A percentile compares a stretch with the other conserved stretches of the same genome.
These are phyloP conservation scores for Ophiocordyceps robertsii DNA, from an alignment of 2,329 filamentous ascomycete species.

Conservation along the genomic window DNA sequence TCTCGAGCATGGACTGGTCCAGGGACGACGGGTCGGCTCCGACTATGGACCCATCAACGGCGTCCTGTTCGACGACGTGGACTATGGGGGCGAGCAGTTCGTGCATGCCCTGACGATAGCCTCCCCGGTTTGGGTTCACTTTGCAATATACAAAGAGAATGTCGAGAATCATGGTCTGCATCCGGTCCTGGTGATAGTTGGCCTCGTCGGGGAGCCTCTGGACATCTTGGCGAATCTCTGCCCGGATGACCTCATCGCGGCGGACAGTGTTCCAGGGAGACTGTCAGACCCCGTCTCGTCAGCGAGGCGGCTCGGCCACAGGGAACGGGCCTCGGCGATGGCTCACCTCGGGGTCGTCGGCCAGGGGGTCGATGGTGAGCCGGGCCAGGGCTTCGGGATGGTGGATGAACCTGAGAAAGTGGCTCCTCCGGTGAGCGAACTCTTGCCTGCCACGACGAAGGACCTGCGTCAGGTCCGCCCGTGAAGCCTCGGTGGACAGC, in stretches of 20 bases:
- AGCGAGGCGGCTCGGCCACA: slow-evolving; percentile 21
- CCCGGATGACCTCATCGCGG: slow-evolving; percentile 68
- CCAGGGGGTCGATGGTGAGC: slow-evolving; percentile 66
- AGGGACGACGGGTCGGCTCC: slow-evolving; percentile 15
- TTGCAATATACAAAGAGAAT: slow-evolving; percentile 93
- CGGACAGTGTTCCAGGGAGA: slow-evolving; percentile 85
- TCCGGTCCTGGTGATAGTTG: slow-evolving; percentile 70
- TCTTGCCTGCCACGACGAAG: slow-evolving; percentile 56
- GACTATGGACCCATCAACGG: slow-evolving; percentile 40
- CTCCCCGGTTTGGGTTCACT: slow-evolving; percentile 70
- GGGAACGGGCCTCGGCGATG: slow-evolving; percentile 3
- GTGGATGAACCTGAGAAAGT: slow-evolving; percentile 70
- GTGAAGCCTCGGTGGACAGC: slow-evolving; percentile 55
- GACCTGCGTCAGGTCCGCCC: slow-evolving; percentile 53
- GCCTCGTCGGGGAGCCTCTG: slow-evolving; percentile 83
- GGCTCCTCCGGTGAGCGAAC: slow-evolving; percentile 59
- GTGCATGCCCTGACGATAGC: slow-evolving; percentile 98
- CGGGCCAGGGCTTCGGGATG: slow-evolving; percentile 67
- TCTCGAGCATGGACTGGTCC: slow-evolving; percentile 44
- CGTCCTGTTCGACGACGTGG: slow-evolving; percentile 72
- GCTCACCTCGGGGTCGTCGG: slow-evolving; percentile 54
- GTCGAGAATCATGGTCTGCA: slow-evolving; percentile 73
- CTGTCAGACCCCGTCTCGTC: slow-evolving; percentile 25
- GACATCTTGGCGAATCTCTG: slow-evolving; percentile 90
- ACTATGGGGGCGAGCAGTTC: slow-evolving; percentile 84